phyloP scores from a whole-genome alignment of 148 eudicot genomes.

The Talinum fruticosum region DNA sequence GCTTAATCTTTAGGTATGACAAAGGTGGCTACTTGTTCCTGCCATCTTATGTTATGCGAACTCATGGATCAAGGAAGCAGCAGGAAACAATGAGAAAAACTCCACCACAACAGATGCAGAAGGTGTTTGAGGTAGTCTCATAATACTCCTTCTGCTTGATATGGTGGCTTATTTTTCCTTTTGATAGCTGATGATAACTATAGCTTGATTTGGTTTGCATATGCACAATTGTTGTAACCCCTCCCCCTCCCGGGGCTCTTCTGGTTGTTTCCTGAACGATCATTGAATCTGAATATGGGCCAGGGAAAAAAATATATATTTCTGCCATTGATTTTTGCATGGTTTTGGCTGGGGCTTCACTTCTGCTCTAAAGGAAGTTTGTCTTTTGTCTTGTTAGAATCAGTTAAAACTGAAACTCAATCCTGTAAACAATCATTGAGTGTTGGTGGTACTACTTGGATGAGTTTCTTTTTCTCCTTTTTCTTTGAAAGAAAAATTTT shows the following conservation, averaged over 20 bases:
- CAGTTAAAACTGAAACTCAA: background rate
- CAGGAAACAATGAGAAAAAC: conserved; percentile 59
- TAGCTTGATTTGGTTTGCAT: conserved; percentile 5
- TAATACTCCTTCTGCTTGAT: conserved; percentile 4
- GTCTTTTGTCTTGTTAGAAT: conserved; percentile 1
- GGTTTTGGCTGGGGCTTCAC: too few species aligned
- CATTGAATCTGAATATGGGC: background rate
- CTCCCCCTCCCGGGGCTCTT: background rate
- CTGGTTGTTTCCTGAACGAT: background rate
- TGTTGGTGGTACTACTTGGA: background rate
- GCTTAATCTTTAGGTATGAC: conserved; percentile 56
- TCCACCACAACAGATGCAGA: conserved; percentile 60
- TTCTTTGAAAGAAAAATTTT: background rate
- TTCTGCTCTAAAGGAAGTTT: too few species aligned
- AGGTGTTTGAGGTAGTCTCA: conserved; percentile 57
- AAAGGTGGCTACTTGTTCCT: conserved; percentile 78
- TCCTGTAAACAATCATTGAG: background rate
- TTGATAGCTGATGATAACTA: background rate
- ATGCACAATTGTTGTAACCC: background rate
- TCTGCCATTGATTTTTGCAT: background rate
- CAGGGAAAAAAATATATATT: background rate
- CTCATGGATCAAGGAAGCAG: conserved; percentile 76
- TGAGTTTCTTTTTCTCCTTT: background rate
- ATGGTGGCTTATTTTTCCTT: background rate
- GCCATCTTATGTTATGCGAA: conserved; percentile 87